A percentile compares a stretch with the other conserved stretches of the same genome.
Conservation (phyloP, 768 basidiomycete species). For the Punctularia strigosozonata region DNA sequence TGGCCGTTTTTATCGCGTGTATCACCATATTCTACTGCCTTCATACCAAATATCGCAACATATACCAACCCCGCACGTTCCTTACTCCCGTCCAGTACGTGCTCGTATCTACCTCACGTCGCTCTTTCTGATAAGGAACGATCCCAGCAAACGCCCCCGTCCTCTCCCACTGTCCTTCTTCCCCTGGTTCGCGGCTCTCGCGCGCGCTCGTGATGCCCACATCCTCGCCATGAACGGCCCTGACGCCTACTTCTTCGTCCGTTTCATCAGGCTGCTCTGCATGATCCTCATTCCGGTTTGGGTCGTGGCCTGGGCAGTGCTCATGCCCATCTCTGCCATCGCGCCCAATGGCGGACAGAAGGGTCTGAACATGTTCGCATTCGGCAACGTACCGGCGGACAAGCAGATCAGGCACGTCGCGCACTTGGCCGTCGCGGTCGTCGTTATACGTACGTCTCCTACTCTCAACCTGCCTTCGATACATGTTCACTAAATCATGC, state of each 20-base stretch:
- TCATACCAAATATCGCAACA: conserved; percentile 72
- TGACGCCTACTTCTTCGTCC: conserved; percentile 91
- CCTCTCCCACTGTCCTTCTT: conserved; percentile 40
- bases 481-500: not conserved
- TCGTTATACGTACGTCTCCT: conserved; percentile 53
- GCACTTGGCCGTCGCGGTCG: conserved; percentile 57
- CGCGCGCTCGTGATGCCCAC: conserved; percentile 46
- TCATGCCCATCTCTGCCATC: conserved; percentile 64
- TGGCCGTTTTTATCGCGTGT: conserved; percentile 57
- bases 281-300: conserved; percentile 83
- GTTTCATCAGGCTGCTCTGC: conserved; percentile 78
- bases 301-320: conserved; percentile 77
- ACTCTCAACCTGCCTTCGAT: not conserved
- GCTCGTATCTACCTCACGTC: too few species aligned
- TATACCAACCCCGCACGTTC: conserved; percentile 87
- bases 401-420: conserved; percentile 51
- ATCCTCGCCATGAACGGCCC: conserved; percentile 64
- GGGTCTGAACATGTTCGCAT: conserved; percentile 54
- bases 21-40: conserved; percentile 72
- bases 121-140: too few species aligned
- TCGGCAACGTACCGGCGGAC: conserved; percentile 52
- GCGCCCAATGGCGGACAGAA: conserved; percentile 36
- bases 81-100: too few species aligned
- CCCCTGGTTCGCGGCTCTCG: conserved; percentile 61
- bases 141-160: conserved; percentile 48